These are phyloP conservation scores for Trametes versicolor DNA, from an alignment of 1,284 basidiomycete genomes.

Conservation along the genomic window DNA sequence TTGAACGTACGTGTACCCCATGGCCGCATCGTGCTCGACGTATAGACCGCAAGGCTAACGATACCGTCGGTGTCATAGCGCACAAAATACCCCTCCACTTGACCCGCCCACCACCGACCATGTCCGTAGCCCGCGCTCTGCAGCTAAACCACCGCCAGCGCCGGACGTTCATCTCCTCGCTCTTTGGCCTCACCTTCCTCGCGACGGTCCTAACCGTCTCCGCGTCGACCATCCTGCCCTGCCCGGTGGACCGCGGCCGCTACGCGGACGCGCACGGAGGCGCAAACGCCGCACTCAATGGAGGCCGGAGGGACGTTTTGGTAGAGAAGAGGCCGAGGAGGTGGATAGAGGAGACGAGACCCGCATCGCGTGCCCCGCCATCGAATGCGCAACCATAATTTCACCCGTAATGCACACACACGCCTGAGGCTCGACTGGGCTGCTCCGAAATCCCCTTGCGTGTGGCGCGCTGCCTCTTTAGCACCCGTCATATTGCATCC, in stretches of 20 bases:
- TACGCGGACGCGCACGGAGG: conserved; percentile 56
- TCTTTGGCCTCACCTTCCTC: conserved; percentile 82
- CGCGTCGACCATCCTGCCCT: conserved; percentile 79
- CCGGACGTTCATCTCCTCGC: conserved; percentile 77
- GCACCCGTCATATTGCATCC: no score
- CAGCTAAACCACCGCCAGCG: conserved; percentile 68
- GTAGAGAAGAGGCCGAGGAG: conserved; percentile 73
- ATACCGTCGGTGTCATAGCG: conserved; percentile 4
- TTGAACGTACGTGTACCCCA: conserved; percentile 27
- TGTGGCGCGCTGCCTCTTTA: not conserved
- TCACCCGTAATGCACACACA: conserved; percentile 7
- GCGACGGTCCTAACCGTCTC: conserved; percentile 83
- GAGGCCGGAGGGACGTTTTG: conserved; percentile 47
- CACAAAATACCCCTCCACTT: conserved; percentile 3
- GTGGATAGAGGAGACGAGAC: conserved; percentile 82
- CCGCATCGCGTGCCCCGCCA: conserved; percentile 35
- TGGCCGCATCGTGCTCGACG: not conserved
- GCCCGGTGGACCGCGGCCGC: conserved; percentile 69
- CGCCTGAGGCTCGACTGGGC: no score
- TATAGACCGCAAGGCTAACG: not conserved
- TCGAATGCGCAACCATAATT: conserved; percentile 69
- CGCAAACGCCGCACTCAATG: conserved; percentile 27
- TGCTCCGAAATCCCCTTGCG: not conserved
- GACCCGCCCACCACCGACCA: conserved; percentile 42
- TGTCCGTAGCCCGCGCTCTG: conserved; percentile 65